phyloP scores from a whole-genome alignment of 768 basidiomycete genomes.

The Amanita pseudoporphyria region DNA sequence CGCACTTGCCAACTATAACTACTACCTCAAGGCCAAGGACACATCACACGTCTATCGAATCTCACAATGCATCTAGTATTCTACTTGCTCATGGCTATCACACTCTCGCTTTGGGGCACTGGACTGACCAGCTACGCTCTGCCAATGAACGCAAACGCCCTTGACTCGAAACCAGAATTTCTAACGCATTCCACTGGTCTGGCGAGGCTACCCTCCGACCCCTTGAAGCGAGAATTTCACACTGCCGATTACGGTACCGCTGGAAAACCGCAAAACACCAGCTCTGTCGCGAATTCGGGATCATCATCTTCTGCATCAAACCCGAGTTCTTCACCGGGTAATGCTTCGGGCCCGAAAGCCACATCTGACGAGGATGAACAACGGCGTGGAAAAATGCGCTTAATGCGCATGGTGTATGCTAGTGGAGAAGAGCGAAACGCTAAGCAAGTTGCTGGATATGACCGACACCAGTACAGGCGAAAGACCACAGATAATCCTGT shows the following conservation, averaged over 20 bases:
- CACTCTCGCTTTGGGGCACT: not conserved
- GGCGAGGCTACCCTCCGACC: not conserved
- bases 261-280: not conserved
- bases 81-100: not conserved
- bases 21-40: not conserved
- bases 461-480: not conserved
- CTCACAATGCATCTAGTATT: conserved; percentile 2
- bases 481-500: not conserved
- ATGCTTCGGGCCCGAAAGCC: not conserved
- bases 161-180: not conserved
- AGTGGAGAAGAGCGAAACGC: no score
- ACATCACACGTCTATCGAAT: not conserved
- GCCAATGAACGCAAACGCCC: not conserved
- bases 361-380: not conserved
- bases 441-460: not conserved
- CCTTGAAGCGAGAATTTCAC: conserved; percentile 3
- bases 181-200: not conserved
- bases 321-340: not conserved
- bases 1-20: not conserved
- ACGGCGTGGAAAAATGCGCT: not conserved
- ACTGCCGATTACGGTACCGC: conserved; percentile 4
- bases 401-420: no score
- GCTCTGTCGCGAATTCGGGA: not conserved
- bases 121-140: not conserved
- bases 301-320: no score